phyloP scores from a whole-genome alignment of 768 basidiomycete genomes.

The Leccinum fibrillosum region DNA sequence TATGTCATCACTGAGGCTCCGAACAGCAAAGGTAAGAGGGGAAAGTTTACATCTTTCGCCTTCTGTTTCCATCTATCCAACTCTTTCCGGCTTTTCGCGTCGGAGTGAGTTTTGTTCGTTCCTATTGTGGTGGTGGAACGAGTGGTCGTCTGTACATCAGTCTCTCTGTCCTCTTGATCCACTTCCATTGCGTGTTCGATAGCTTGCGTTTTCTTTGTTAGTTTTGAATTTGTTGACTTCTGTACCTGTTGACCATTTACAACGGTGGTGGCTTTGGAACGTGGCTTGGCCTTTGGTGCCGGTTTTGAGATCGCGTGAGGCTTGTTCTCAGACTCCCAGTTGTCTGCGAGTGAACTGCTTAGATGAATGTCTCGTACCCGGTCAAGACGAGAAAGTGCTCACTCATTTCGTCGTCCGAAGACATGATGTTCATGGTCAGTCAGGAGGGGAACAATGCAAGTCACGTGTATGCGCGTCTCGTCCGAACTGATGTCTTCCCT shows the following conservation, averaged over 20 bases:
- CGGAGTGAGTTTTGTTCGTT: conserved; percentile 13
- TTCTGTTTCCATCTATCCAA: conserved; percentile 32
- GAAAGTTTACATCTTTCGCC: conserved; percentile 21
- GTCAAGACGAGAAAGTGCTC: conserved; percentile 6
- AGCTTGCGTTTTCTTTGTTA: conserved; percentile 4
- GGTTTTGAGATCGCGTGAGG: background rate
- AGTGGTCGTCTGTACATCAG: background rate
- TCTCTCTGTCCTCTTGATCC: conserved; percentile 3
- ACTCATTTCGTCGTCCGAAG: conserved; percentile 34
- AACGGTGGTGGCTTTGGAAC: conserved; percentile 5
- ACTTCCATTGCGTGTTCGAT: conserved; percentile 16
- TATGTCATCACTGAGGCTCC: background rate
- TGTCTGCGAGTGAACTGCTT: conserved; percentile 23
- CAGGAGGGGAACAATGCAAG: background rate
- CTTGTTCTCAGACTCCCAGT: conserved; percentile 10
- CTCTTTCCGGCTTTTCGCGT: conserved; percentile 18
- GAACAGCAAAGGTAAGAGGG: background rate
- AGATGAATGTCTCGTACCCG: conserved; percentile 20
- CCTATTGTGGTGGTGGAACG: conserved; percentile 6
- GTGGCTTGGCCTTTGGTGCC: conserved; percentile 15
- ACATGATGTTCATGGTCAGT: conserved; percentile 20
- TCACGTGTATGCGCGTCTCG: conserved; percentile 5
- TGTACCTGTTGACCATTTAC: conserved; percentile 5
- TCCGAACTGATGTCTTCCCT: background rate
- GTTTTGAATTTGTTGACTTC: conserved; percentile 9